phyloP scores from a whole-genome alignment of 2,329 filamentous ascomycete genomes.

The Fusarium bactridioides region DNA sequence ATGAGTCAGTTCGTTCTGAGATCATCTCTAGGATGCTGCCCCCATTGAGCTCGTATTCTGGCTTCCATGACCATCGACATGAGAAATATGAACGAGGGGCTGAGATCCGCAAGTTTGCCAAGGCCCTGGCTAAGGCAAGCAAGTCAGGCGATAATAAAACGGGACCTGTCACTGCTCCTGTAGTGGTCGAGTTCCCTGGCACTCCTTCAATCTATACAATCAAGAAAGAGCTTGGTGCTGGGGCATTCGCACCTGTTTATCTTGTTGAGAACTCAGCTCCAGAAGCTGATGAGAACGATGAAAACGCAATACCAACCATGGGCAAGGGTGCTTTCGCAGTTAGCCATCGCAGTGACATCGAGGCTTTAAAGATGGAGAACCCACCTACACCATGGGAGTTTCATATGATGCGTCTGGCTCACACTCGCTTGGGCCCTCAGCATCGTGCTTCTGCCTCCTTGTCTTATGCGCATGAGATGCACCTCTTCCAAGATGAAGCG shows the following conservation, averaged over 20 bases:
- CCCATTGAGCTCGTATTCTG: conserved; percentile 75
- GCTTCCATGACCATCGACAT: conserved; percentile 78
- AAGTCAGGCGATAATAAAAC: conserved; percentile 71
- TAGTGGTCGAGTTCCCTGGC: conserved; percentile 73
- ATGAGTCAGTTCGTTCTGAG: conserved; percentile 74
- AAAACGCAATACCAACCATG: conserved; percentile 60
- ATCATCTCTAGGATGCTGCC: conserved; percentile 81
- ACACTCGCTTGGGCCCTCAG: conserved; percentile 75
- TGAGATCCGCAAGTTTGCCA: conserved; percentile 85
- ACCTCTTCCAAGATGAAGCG: conserved; percentile 88
- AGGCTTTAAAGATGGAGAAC: conserved; percentile 94
- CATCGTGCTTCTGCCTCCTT: conserved; percentile 79
- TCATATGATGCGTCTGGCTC: conserved; percentile 87
- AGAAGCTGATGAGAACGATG: conserved; percentile 54
- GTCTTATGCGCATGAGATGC: conserved; percentile 86
- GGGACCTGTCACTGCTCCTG: conserved; percentile 64
- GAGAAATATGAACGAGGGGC: conserved; percentile 70
- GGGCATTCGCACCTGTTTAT: conserved; percentile 95
- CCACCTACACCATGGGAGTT: conserved; percentile 95
- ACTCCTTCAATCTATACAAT: conserved; percentile 75
- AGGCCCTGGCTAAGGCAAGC: conserved; percentile 66
- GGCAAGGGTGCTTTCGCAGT: conserved; percentile 68
- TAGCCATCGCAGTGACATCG: conserved; percentile 66
- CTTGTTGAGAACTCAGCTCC: conserved; percentile 78
- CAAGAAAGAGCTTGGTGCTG: conserved; percentile 86